These are phyloP conservation scores for Eucalyptus marginata DNA, from an alignment of 345 rosid genomes.

Conservation along the genomic window DNA sequence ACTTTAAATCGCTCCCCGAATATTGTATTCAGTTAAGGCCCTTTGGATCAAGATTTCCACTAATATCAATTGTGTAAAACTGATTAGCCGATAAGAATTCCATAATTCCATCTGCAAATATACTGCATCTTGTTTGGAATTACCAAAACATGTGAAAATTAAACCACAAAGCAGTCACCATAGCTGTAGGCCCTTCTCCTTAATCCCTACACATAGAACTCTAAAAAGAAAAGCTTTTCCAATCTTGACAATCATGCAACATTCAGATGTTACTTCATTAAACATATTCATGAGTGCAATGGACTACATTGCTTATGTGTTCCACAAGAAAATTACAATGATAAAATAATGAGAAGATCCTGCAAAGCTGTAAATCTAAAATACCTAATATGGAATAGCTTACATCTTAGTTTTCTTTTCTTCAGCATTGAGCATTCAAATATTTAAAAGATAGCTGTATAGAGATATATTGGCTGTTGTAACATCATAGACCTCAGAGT, in stretches of 20 bases:
- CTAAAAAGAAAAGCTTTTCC: background rate
- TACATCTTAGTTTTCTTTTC: background rate
- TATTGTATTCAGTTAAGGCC: background rate
- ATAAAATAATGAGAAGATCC: background rate
- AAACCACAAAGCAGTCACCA: background rate
- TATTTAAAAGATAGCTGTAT: background rate
- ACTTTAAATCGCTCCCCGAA: background rate
- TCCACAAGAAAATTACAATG: background rate
- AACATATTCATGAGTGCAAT: background rate
- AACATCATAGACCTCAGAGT: background rate
- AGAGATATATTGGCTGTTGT: background rate
- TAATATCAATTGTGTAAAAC: background rate
- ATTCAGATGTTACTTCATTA: background rate
- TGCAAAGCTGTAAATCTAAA: background rate
- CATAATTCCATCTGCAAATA: background rate
- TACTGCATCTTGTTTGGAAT: background rate
- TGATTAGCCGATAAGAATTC: background rate
- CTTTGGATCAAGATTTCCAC: background rate
- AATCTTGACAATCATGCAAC: background rate
- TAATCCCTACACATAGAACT: background rate
- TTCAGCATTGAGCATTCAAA: background rate
- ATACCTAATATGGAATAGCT: background rate
- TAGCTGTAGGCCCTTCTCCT: background rate
- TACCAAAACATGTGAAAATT: background rate
- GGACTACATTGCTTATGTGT: background rate